A percentile compares a stretch with the other conserved stretches of the same genome.
These are phyloP conservation scores for Ensete ventricosum DNA, from an alignment of 176 grass and related monocot genomes.

Conservation along the genomic window DNA sequence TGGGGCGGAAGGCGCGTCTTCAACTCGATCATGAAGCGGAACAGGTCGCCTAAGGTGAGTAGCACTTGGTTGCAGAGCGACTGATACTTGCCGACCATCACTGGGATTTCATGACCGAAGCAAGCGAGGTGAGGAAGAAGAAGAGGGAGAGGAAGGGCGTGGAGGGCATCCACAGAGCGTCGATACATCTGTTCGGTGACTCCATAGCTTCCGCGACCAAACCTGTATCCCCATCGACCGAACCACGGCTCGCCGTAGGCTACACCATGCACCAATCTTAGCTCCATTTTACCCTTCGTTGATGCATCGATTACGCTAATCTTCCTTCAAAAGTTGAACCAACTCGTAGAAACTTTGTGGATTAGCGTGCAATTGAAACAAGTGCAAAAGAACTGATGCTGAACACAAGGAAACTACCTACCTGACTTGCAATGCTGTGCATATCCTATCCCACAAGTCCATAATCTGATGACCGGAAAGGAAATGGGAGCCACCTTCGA, in stretches of 20 bases:
- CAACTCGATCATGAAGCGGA: conserved; percentile 87
- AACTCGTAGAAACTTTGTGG: background rate
- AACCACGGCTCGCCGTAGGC: conserved; percentile 86
- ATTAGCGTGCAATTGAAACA: too few relatives aligned
- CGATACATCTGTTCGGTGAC: conserved; percentile 46
- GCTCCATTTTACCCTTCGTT: conserved; percentile 66
- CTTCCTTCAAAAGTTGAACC: conserved; percentile 37
- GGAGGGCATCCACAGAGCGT: conserved; percentile 58
- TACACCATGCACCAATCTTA: conserved; percentile 60
- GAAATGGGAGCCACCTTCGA: conserved; percentile 69
- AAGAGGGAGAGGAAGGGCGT: conserved; percentile 50
- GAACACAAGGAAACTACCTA: conserved; percentile 28
- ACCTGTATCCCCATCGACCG: conserved; percentile 68
- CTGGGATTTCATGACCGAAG: conserved; percentile 45
- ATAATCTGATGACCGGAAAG: conserved; percentile 77
- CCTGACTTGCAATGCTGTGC: conserved; percentile 54
- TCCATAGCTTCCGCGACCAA: conserved; percentile 55
- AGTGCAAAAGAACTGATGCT: background rate
- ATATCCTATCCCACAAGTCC: conserved; percentile 84
- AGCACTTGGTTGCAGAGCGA: conserved; percentile 52
- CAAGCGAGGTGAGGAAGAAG: conserved; percentile 37
- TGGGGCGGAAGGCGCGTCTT: conserved; percentile 43
- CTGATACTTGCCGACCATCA: conserved; percentile 70
- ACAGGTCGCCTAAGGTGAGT: conserved; percentile 49
- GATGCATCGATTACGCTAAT: conserved; percentile 57